phyloP scores from a whole-genome alignment of 2,329 filamentous ascomycete species.

The Colletotrichum sidae region DNA sequence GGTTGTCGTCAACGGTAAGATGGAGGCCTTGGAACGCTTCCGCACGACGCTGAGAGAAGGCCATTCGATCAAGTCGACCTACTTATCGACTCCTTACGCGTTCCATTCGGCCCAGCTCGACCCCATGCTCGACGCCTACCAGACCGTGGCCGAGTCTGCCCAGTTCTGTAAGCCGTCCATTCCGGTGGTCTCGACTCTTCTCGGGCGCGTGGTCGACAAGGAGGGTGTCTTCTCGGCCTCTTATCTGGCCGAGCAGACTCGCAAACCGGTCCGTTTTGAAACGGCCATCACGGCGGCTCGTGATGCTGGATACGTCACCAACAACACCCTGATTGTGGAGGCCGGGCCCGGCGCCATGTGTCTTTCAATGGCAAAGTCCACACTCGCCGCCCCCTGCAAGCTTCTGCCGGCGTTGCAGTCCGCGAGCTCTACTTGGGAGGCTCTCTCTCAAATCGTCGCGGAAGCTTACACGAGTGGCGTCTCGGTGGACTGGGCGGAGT shows the following conservation, averaged over 20 bases:
- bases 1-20: too few relatives aligned
- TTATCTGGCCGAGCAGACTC: background rate
- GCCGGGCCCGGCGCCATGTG: background rate
- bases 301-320: background rate
- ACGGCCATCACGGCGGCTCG: background rate
- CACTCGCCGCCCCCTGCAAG: background rate
- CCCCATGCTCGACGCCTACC: slow-evolving; percentile 60
- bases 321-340: background rate
- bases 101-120: slow-evolving; percentile 53
- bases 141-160: slow-evolving; percentile 44
- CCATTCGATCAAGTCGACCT: background rate
- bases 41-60: too few relatives aligned
- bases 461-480: background rate
- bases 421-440: background rate
- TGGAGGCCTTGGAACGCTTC: too few relatives aligned
- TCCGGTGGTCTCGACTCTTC: background rate
- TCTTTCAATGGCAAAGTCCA: background rate
- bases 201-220: background rate
- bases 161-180: background rate
- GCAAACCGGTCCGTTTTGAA: background rate
- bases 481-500: background rate
- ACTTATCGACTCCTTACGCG: slow-evolving; percentile 50
- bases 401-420: background rate
- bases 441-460: background rate
- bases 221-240: background rate